These are phyloP conservation scores for Kazachstania africana DNA, from an alignment of 805 yeast species.

Conservation along the genomic window DNA sequence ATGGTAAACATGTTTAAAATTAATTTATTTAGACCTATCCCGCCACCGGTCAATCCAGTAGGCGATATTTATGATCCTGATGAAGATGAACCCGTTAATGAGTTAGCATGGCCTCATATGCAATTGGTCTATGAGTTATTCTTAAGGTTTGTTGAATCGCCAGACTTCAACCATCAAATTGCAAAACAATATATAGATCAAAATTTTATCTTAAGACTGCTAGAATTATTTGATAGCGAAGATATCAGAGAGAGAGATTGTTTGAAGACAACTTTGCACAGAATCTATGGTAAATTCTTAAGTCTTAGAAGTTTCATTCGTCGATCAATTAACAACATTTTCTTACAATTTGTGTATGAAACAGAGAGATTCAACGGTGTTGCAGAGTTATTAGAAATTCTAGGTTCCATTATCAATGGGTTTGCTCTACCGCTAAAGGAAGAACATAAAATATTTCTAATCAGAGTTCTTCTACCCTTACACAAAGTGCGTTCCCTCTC, in stretches of 20 bases:
- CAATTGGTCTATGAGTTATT: constrained; percentile 92
- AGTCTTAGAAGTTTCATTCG: constrained; percentile 83
- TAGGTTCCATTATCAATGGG: constrained; percentile 94
- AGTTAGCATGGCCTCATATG: constrained; percentile 98
- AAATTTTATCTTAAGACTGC: constrained; percentile 63
- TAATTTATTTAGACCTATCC: constrained; percentile 89
- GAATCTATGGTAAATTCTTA: constrained; percentile 91
- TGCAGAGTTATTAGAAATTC: constrained; percentile 85
- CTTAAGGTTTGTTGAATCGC: constrained; percentile 82
- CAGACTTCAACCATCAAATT: constrained; percentile 84
- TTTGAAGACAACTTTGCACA: constrained; percentile 84
- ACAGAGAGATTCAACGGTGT: constrained; percentile 93
- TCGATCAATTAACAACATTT: constrained; percentile 83
- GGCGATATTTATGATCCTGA: constrained; percentile 97
- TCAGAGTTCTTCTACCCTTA: constrained; percentile 78
- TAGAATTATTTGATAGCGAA: constrained; percentile 90
- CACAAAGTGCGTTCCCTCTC: constrained; percentile 86
- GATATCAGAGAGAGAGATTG: constrained; percentile 95
- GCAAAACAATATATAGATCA: constrained; percentile 94
- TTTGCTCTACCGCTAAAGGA: constrained; percentile 95
- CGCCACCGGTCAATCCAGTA: constrained; percentile 95
- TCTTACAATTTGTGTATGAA: constrained; percentile 86
- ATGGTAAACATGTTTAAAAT: constrained; percentile 83
- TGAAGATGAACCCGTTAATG: constrained; percentile 95
- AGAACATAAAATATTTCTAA: constrained; percentile 85